Base-by-base conservation (phyloP, 202 grass and related monocot genomes). In the Carex sylvatica region DNA sequence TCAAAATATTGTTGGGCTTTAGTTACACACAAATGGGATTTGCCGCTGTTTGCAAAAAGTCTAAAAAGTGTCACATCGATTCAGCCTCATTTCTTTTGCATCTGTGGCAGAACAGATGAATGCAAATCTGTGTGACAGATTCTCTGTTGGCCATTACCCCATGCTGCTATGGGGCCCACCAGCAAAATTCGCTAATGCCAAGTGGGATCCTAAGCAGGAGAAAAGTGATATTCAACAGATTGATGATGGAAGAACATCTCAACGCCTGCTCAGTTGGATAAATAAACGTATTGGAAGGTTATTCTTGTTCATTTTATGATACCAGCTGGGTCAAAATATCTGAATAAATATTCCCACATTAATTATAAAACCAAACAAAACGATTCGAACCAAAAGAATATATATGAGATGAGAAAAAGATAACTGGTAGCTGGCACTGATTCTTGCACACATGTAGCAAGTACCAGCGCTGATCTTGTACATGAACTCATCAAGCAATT, bases 71-170 rank as follows among this genome's bases (percentile, higher is more conserved):
- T 61, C 55, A 13, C 47, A 63, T 54, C 38, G 2, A 22, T 76
- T 55, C 20, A 52, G 65, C n/a, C 58, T 38, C 71, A 19, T 47
- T 82, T 77, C 91, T 81, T 90, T 81, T 82, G 82, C 79, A 83
- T 94, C 73, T 98, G 89, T 84, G 96, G 83, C 91, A 95, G 92
- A 83, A 85, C 92, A 95, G 96, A 86, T 81, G 77, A 99, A 99
- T 65, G 16, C 80, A 28, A 81, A 91, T 84, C 93, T 99, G 88
- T 99, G 93, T 78, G 89, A 69, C 66, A 95, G 83, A 80, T 99
- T 99, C 84, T 95, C 96, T 56, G 92, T 95, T 52, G 75, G 72
- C 6, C 91, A 85, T 83, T 99, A 95, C 83, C 96, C 96, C 82
- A 95, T 95, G 89, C 83, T 99, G 44, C 81, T 95, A 6, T 99